Evolutionary conservation across 257 asterid genomes (phyloP), one percentile per base, ranked within the genome.

Genomic region (Parsonsia alboflavescens): DNA sequence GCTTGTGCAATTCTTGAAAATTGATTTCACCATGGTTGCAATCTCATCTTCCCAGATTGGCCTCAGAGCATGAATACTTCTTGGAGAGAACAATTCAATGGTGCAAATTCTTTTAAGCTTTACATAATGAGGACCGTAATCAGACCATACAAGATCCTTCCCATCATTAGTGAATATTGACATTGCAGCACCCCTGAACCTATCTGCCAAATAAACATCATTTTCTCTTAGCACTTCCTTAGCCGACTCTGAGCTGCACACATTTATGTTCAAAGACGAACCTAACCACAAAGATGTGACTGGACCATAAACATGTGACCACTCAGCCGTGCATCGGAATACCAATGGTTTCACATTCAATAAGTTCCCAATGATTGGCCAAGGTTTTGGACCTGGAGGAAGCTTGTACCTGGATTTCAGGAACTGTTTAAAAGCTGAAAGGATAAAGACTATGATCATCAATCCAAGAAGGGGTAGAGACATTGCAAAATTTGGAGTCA

Each of bases 51-150:
- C 96, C 72, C 97, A 72, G 49, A 91, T 89, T 2, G 92, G 92
- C 80, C 94, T 83, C 84, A 91, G 77, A 28, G 84, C 83, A 67
- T 88, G 94, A 16, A 89, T 77, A 79, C 97, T 84, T 82, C 81
- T 89, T 0, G 94, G 85, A 2, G 96, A 68, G 65, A 91, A 91
- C 46, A 91, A 88, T 81, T 91, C 96, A 70, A 89, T 45, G 1
- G 89, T 89, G 73, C 97, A 91, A 36, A 91, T 82, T 33, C 89
- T 91, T 58, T 96, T 84, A 57, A 91, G 96, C 84, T 87, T 91
- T 10, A 89, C 94, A 65, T 91, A 91, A 77, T 91, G 97, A n/a
- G 96, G 93, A 21, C 97, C 97, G 70, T 89, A 91, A 71, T 91
- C 94, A n/a, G 94, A 96, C 96, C 96, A 91, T 6, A 91, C 88